Evolutionary conservation across 2,329 filamentous ascomycete species (phyloP).

Genomic region (Trichoderma koningiopsis): DNA sequence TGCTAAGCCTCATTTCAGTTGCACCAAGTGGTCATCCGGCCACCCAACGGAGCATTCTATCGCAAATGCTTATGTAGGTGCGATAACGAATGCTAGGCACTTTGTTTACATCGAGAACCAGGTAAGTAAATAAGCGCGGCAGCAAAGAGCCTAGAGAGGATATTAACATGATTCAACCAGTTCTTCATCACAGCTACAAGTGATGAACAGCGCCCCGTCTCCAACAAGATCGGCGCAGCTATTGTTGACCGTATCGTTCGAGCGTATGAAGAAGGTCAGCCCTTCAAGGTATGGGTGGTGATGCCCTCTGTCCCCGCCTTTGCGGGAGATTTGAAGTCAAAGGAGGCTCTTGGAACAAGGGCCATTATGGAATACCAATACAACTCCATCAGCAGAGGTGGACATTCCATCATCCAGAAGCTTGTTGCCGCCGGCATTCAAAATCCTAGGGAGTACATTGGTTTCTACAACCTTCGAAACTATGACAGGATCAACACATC

Average conservation of each 20-base stretch:
- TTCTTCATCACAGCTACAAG: conserved; percentile 86
- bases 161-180: conserved; percentile 39
- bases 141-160: neutral
- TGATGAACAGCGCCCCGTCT: conserved; percentile 69
- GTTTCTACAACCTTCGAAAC: conserved; percentile 82
- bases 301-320: conserved; percentile 84
- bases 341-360: conserved; percentile 73
- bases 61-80: conserved; percentile 77
- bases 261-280: conserved; percentile 64
- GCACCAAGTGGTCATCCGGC: conserved; percentile 55
- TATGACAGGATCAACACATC: conserved; percentile 81
- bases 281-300: conserved; percentile 74
- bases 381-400: conserved; percentile 74
- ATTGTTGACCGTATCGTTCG: conserved; percentile 77
- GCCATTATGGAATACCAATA: conserved; percentile 92
- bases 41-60: conserved; percentile 72
- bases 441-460: conserved; percentile 72
- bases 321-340: conserved; percentile 73
- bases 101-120: conserved; percentile 82
- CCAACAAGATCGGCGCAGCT: conserved; percentile 76
- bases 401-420: conserved; percentile 74
- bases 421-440: conserved; percentile 68
- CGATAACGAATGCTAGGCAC: conserved; percentile 68
- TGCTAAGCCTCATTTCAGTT: conserved; percentile 37
- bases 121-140: conserved; percentile 36